Base-by-base conservation (phyloP, 2,329 filamentous ascomycete genomes). In the Teratosphaeria zuluensis region DNA sequence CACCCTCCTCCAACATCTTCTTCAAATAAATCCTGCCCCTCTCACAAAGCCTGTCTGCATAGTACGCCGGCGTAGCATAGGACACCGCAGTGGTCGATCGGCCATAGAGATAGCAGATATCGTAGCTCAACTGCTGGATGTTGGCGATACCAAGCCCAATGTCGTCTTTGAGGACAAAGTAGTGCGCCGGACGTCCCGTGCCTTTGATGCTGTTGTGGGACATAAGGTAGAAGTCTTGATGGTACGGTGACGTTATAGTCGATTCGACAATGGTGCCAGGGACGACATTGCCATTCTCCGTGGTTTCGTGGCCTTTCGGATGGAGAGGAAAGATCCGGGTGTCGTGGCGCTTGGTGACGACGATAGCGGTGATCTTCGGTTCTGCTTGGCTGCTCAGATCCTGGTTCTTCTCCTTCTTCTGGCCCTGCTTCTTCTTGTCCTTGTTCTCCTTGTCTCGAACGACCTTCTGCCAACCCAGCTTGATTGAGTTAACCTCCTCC, bases 11-110 rank as follows among this genome's bases (percentile, higher is more conserved):
- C 1, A 35, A 35, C 32, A 35, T 35, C 32, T 35, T 12, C 32
- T 35, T 35, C 2, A 73, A 57, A 57, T 72, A 74, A 16, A n/a
- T 21, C 1, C 68, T 62, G 0, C 65, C 74, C 2, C 73, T 69
- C n/a, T 75, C 73, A 59, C 73, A 76, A 2, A 76, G 68, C 1
- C 68, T 66, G 55, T 76, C 72, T 7, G 74, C 73, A 57, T 72
- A 72, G 68, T 76, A 76, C 0, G 74, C 69, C 0, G 73, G 72
- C 0, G 72, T 51, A 2, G 63, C 66, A 54, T 76, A 75, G 0
- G 72, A 74, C 0, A 76, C 70, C 0, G 63, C 65, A 2, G 54
- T 59, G 0, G 66, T 71, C 0, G 72, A 61, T 0, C 70, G 64
- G 8, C 64, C 69, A 56, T 73, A 76, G 6, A 65, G 63, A 63